Base-by-base conservation (phyloP, 331 rosid genomes). In the Malus hybrid region DNA sequence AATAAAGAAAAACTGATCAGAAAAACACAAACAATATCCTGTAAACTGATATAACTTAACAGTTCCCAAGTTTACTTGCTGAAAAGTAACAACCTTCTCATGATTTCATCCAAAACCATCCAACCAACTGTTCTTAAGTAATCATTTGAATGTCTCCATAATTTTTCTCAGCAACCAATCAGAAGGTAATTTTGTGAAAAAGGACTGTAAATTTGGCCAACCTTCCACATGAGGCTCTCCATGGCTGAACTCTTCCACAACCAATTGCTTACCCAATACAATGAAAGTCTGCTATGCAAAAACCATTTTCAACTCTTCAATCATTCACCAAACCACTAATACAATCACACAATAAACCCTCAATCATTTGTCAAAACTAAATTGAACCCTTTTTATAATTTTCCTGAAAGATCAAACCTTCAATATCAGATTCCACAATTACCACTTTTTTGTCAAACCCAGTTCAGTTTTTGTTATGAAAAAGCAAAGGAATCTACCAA, bases 141-240 rank as follows among this genome's bases (percentile, higher is more conserved):
- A 48, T 44, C 73, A 16, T 46, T 24, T 24, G 2, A 69, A 34
- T 24, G 27, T 28, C 6, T 46, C 29, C 32, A 7, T 24, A 44
- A 68, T 7, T 68, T 27, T 20, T 36, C 31, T 31, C 54, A 34
- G 24, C 22, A 71, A 22, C 67, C 54, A 34, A 24, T 36, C 56
- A 73, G 7, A 31, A 29, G 33, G 24, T 82, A 60, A 56, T 50
- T 48, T 61, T 29, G 6, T 27, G 6, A 15, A 62, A 3, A 68
- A 63, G 57, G 18, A 14, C 15, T 4, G 34, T 5, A 65, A 70
- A 63, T 52, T 74, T 34, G 44, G 69, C 83, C 19, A 59, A 93
- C 98, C 98, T 87, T 90, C 96, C 42, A 78, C 79, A 78, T 84
- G 90, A 20, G 97, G 88, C 56, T 90, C 82, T 62, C 96, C 97